A percentile compares a stretch with the other conserved stretches of the same genome.
Conservation (phyloP, 164 flowering plant species). For the Chimonanthus salicifolius region DNA sequence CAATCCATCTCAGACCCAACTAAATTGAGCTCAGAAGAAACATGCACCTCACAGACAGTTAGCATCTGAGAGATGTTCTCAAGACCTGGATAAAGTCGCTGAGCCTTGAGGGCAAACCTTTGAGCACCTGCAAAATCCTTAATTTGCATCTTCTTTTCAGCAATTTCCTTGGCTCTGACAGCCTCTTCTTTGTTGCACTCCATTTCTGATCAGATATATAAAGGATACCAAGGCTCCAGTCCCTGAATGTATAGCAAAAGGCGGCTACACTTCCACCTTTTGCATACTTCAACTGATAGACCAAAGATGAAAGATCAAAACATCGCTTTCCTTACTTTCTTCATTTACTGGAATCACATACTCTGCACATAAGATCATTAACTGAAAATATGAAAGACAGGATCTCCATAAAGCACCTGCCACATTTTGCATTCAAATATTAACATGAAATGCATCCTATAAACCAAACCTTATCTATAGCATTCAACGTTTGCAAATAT, state of each 20-base stretch:
- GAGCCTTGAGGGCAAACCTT: conserved; percentile 52
- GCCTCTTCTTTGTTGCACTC: conserved; percentile 94
- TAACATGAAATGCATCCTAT: no score
- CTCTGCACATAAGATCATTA: no score
- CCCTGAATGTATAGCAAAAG: neutral
- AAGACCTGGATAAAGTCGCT: conserved; percentile 48
- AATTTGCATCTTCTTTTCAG: conserved; percentile 54
- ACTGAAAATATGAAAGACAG: no score
- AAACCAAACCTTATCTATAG: no score
- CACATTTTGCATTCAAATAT: no score
- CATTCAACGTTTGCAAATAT: no score
- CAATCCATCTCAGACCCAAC: conserved; percentile 56
- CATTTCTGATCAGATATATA: conserved; percentile 28
- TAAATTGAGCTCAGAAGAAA: conserved; percentile 46
- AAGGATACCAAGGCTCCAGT: neutral
- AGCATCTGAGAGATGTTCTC: conserved; percentile 63
- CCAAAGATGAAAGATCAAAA: no score
- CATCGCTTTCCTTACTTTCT: no score
- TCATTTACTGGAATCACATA: no score
- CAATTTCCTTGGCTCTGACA: conserved; percentile 57
- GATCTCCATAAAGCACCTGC: no score
- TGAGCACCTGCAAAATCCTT: conserved; percentile 71
- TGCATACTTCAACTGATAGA: no score
- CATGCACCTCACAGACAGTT: conserved; percentile 74
- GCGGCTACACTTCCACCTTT: no score